Base-by-base conservation (phyloP, 2,329 filamentous ascomycete species). In the Celoporthe dispersa region DNA sequence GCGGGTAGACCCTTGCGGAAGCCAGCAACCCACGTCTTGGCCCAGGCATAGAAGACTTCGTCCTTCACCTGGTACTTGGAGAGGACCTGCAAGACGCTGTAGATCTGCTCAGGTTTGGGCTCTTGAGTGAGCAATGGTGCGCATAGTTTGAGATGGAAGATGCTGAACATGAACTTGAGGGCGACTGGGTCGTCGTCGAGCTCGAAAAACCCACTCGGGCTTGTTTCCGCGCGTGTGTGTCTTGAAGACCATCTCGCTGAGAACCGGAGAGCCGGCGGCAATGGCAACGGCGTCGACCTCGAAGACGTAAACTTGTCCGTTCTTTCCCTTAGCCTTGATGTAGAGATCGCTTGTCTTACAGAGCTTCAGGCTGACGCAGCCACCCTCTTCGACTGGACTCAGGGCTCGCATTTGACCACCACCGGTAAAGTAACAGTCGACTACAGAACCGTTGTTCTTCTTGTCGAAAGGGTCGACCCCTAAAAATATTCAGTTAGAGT, bases 181-280 rank as follows among this genome's bases (percentile, higher is more conserved):
- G 64, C 71, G 16, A 69, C 41, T 44, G 67, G 66, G 8, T 69
- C 69, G 57, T 72, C 71, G 11, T 67, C 22, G 22, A 72, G 60
- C 39, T 71, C 67, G 55, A 64, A 64, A 69, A 14, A 71, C 44
- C 71, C 71, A 72, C 44, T 48, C 64, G 25, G 64, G 60, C 25
- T 61, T 60, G 48, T 71, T 71, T n/a, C 69, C 69, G n/a, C 71
- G 71, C 3, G 33, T 66, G 64, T 71, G 55, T 9, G 64, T 71
- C 19, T 65, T 53, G 25, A 67, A 72, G 2, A 72, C 64, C 71
- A 72, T 72, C 3, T 68, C 53, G n/a, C 66, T 48, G 16, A 72
- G 70, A 33, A 68, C 68, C 5, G 53, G 55, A 12, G 71, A 72
- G 6, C 64, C 64, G 3, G 70, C 70, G 11, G 65, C 71, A 19